phyloP scores from a whole-genome alignment of 306 rosid genomes.

The Dalbergia cochinchinensis region DNA sequence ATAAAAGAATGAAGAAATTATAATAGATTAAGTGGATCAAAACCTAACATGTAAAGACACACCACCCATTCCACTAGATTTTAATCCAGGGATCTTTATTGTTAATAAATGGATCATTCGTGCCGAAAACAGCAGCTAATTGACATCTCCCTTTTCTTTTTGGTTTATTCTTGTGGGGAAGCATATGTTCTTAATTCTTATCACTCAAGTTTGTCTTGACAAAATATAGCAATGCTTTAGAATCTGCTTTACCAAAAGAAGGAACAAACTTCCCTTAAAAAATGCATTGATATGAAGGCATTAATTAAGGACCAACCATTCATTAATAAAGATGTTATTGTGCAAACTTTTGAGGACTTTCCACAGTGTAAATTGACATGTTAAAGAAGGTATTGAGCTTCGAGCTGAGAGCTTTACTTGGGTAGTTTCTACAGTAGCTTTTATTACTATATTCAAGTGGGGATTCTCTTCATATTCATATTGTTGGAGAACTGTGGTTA shows the following conservation, averaged over 20 bases:
- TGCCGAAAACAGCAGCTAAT: neutral
- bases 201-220: constrained; percentile 36
- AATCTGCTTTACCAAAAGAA: constrained; percentile 41
- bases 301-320: constrained; percentile 13
- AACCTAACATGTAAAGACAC: constrained; percentile 24
- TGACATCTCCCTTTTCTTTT: constrained; percentile 19
- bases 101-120: neutral
- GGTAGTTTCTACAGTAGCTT: constrained; percentile 10
- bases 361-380: neutral
- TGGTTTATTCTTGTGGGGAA: constrained; percentile 22
- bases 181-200: constrained; percentile 12
- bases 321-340: neutral
- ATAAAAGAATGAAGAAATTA: constrained; percentile 14
- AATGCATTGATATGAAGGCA: constrained; percentile 34
- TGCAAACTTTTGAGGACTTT: constrained; percentile 36
- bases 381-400: neutral
- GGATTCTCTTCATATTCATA: constrained; percentile 1
- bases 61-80: neutral
- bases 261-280: constrained; percentile 32
- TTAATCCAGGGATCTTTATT: neutral
- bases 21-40: neutral
- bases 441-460: constrained; percentile 7
- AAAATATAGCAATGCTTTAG: constrained; percentile 30
- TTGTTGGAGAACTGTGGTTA: neutral
- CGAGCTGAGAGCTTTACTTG: neutral